Evolutionary conservation across 2,329 filamentous ascomycete species (phyloP).

Genomic region (Uncinocarpus reesii): DNA sequence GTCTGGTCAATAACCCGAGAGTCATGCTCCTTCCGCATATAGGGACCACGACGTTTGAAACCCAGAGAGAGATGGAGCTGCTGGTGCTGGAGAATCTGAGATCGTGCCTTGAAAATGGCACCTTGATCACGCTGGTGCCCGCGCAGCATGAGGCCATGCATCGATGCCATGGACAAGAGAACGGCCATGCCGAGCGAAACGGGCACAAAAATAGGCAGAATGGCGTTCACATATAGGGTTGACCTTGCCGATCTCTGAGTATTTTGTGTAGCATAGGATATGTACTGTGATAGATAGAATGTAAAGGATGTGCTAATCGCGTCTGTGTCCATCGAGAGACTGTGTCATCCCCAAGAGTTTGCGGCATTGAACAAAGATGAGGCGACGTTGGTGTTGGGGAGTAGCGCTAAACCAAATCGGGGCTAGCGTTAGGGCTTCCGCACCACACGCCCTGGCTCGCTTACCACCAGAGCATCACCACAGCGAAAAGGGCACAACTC

Average conservation of each 20-base stretch:
- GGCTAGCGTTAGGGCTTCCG: constrained; percentile 35
- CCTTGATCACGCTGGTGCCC: constrained; percentile 50
- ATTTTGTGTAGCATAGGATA: not conserved
- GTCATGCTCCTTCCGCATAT: constrained; percentile 51
- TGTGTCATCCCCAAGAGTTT: no score
- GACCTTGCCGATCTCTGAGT: not conserved
- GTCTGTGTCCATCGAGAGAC: no score
- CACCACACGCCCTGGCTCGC: constrained; percentile 14
- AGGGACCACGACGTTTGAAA: constrained; percentile 51
- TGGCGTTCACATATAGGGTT: not conserved
- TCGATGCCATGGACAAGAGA: not conserved
- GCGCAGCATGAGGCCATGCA: constrained; percentile 43
- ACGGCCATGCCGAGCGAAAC: not conserved
- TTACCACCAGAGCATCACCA: constrained; percentile 12
- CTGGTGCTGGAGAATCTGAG: constrained; percentile 50
- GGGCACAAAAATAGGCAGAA: constrained; percentile 1
- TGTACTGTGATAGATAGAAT: no score
- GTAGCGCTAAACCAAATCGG: constrained; percentile 15
- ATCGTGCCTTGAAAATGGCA: constrained; percentile 46
- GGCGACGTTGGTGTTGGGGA: not conserved
- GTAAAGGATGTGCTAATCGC: no score
- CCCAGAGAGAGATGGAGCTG: constrained; percentile 52
- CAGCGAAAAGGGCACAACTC: constrained; percentile 10
- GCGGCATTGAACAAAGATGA: not conserved
- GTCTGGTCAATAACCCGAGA: constrained; percentile 35